Percentiles rank a stretch among this genome's conserved stretches.
Conservation (phyloP, 1,284 basidiomycete species). For the Trametes versicolor region DNA sequence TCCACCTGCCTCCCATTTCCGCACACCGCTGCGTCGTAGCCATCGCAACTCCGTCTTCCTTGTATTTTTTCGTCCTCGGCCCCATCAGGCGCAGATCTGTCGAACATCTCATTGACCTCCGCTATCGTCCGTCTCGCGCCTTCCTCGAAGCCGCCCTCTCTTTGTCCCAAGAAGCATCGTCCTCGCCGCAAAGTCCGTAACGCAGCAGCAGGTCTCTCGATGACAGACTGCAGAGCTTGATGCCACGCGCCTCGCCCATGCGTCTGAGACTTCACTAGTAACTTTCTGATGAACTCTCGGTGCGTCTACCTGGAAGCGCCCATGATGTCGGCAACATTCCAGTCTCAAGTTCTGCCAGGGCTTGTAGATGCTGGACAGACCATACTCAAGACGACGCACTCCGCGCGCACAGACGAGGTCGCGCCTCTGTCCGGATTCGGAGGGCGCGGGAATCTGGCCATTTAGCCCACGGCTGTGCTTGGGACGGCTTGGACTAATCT, state of each 20-base stretch:
- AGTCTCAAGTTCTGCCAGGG: background rate
- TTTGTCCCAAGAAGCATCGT: conserved; percentile 25
- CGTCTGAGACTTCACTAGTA: conserved; percentile 10
- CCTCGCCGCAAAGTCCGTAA: conserved; percentile 19
- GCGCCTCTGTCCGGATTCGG: background rate
- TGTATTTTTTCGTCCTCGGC: conserved; percentile 23
- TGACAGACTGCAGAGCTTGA: conserved; percentile 12
- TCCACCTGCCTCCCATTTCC: conserved; percentile 20
- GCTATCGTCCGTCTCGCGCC: conserved; percentile 5
- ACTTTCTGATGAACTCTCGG: conserved; percentile 25
- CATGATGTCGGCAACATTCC: background rate
- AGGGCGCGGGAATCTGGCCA: background rate
- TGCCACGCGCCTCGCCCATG: background rate
- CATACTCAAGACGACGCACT: background rate
- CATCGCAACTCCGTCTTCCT: conserved; percentile 34
- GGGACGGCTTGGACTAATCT: background rate
- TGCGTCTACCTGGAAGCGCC: background rate
- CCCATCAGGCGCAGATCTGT: conserved; percentile 11
- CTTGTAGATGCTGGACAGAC: background rate
- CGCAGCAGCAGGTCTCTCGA: background rate
- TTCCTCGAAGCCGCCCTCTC: conserved; percentile 24
- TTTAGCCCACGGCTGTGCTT: background rate
- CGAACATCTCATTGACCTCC: conserved; percentile 2
- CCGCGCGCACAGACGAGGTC: background rate
- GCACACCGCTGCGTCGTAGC: conserved; percentile 23